phyloP scores from a whole-genome alignment of 495 filamentous ascomycete genomes.

The Podospora appendiculata region DNA sequence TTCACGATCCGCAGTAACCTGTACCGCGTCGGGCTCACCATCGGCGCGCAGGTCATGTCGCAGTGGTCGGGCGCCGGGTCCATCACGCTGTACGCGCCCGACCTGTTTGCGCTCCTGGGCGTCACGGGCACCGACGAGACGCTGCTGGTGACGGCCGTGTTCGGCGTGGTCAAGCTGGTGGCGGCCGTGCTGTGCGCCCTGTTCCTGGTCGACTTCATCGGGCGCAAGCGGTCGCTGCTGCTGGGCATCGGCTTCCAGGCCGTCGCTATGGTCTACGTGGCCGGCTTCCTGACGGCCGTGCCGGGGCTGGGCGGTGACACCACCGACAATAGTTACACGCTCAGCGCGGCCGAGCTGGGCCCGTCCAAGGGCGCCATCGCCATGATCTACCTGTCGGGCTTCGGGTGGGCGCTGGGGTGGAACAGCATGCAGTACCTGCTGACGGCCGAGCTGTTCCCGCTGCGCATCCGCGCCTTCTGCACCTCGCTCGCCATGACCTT shows the following conservation, averaged over 20 bases:
- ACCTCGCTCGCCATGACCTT: slow-evolving; percentile 47
- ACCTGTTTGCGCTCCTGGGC: slow-evolving; percentile 60
- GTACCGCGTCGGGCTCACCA: slow-evolving; percentile 53
- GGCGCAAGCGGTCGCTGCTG: slow-evolving; percentile 60
- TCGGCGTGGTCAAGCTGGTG: slow-evolving; percentile 61
- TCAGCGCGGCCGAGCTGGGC: slow-evolving; percentile 20
- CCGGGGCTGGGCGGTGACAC: slow-evolving; percentile 32
- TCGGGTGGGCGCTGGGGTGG: slow-evolving; percentile 69
- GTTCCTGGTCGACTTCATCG: slow-evolving; percentile 68
- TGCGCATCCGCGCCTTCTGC: slow-evolving; percentile 45
- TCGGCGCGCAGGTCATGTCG: slow-evolving; percentile 52
- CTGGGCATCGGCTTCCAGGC: slow-evolving; percentile 56
- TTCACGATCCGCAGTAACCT: slow-evolving; percentile 53
- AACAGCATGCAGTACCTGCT: slow-evolving; percentile 71
- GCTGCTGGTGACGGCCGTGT: slow-evolving; percentile 60
- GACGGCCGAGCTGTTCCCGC: slow-evolving; percentile 67
- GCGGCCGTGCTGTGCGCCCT: slow-evolving; percentile 57
- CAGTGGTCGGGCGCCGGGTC: slow-evolving; percentile 65
- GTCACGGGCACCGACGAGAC: slow-evolving; percentile 53
- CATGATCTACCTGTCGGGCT: slow-evolving; percentile 58
- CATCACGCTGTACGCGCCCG: slow-evolving; percentile 59
- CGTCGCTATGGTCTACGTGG: slow-evolving; percentile 61
- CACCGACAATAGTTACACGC: slow-evolving; percentile 5
- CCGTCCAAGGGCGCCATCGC: slow-evolving; percentile 50
- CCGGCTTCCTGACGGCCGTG: slow-evolving; percentile 52